Percentiles rank a stretch among this genome's conserved stretches.
Conservation (phyloP, 371 early-diverging fungal genomes). For the Umbelopsis sp. region DNA sequence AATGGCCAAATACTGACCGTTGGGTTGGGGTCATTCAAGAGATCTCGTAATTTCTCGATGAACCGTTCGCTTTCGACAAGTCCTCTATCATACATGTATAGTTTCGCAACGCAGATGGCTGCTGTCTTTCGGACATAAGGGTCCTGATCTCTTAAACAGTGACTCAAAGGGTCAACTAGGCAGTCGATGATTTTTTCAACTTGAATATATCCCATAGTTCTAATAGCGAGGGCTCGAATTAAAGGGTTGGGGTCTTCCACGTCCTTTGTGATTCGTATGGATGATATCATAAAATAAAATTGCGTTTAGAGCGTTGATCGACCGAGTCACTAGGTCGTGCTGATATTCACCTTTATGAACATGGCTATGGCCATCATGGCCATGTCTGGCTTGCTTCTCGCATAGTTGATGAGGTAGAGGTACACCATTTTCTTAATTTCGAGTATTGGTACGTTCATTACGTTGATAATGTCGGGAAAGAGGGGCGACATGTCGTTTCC, state of each 20-base stretch:
- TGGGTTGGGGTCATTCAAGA: constrained; percentile 93
- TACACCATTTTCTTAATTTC: constrained; percentile 93
- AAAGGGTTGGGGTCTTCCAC: constrained; percentile 87
- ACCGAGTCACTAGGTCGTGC: background rate
- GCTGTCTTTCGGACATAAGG: constrained; percentile 96
- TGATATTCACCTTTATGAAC: constrained; percentile 59
- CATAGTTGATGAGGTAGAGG: constrained; percentile 86
- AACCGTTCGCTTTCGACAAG: constrained; percentile 80
- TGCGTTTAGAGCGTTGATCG: background rate
- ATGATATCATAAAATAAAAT: background rate
- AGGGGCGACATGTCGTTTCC: constrained; percentile 97
- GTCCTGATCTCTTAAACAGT: constrained; percentile 69
- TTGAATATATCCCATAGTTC: constrained; percentile 94
- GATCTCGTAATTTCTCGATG: constrained; percentile 79
- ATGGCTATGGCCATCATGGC: constrained; percentile 81
- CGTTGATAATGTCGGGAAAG: constrained; percentile 66
- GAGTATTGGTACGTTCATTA: constrained; percentile 58
- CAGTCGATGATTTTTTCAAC: constrained; percentile 89
- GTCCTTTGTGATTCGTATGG: constrained; percentile 49
- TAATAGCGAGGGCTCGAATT: constrained; percentile 88
- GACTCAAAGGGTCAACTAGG: constrained; percentile 81
- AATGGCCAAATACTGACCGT: constrained; percentile 64
- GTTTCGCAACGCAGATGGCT: constrained; percentile 90
- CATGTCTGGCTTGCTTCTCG: constrained; percentile 88
- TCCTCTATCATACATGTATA: constrained; percentile 68